Evolutionary conservation across 192 early-diverging fungal species (phyloP), one percentile per base, ranked within the genome.

Genomic region (Coemansia sp.): DNA sequence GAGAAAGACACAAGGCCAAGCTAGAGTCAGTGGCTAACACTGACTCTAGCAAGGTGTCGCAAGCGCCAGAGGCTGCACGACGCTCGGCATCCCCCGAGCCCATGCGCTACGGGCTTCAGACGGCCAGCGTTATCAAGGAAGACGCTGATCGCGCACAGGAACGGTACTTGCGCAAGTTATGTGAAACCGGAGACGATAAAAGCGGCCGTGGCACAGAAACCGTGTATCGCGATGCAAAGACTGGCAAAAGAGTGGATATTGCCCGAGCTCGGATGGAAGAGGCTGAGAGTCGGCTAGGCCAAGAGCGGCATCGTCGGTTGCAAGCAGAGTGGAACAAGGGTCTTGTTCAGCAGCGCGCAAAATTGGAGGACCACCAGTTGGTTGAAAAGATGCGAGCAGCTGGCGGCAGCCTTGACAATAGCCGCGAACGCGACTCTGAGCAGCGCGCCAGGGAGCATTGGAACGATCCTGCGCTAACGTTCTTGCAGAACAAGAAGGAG

Each of bases 391-490:
- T 62, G 56, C 69, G 44, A 14, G 21, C n/a, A 32, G 48, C 74
- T 42, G 70, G 85, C n/a, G 76, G 82, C 5, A 35, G 54, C 71
- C 4, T 82, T 76, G 70, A 80, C 50, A 68, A 82, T 46, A 73
- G 85, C 17, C 36, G 24, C 36, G 69, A 62, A 22, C 66, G 72
- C 8, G 86, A 90, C 37, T 62, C 62, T 10, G 82, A 82, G 57
- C 60, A 80, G 53, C 83, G 74, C 15, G 73, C 78, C 7, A 68
- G 56, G 44, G 61, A 73, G 42, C 85, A 83, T 36, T 91, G 90
- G 90, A 81, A 86, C 22, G 90, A 91, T 68, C 88, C 90, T 2
- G 84, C 88, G 64, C 81, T 82, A 12, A 62, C 56, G 50, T 80
- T 87, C 56, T 44, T 76, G 48, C 66, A 72, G 11, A 80, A 76